These are phyloP conservation scores for Avena atlantica DNA, from an alignment of 176 grass and related monocot genomes.

Conservation along the genomic window DNA sequence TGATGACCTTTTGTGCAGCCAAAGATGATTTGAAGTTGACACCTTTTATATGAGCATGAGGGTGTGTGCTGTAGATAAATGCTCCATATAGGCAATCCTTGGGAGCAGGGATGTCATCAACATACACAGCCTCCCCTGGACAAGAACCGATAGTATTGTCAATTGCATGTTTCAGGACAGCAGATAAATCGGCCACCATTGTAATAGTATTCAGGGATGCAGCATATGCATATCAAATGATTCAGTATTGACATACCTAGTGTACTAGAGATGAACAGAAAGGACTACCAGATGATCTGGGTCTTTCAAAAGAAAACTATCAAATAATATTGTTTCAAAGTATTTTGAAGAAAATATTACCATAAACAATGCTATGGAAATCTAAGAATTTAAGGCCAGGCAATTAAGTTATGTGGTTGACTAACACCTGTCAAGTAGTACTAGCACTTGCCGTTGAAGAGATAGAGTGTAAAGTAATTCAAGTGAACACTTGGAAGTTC, in stretches of 20 bases:
- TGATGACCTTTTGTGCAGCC: conserved; percentile 66
- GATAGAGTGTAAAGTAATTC: neutral
- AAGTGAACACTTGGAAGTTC: neutral
- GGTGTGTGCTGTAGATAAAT: conserved; percentile 84
- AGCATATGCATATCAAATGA: conserved; percentile 8
- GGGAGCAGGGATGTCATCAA: conserved; percentile 85
- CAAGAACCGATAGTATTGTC: conserved; percentile 32
- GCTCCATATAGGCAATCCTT: conserved; percentile 88
- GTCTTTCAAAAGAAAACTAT: neutral
- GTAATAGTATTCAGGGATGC: neutral
- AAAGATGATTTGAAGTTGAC: conserved; percentile 61
- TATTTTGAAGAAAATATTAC: neutral
- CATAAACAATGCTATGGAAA: neutral
- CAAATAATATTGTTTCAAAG: neutral
- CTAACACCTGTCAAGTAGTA: neutral
- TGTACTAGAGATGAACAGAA: neutral
- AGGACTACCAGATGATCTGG: neutral
- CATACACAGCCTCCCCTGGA: conserved; percentile 82
- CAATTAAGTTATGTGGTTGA: conserved; percentile 10
- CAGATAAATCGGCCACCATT: neutral
- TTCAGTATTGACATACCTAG: conserved; percentile 8
- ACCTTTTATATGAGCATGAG: conserved; percentile 63
- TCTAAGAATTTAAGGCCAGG: neutral
- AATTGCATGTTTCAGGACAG: neutral
- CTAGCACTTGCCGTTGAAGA: neutral